A percentile compares a stretch with the other conserved stretches of the same genome.
Evolutionary conservation across 2,329 filamentous ascomycete species (phyloP).

Genomic region (Lecanosticta acicola): DNA sequence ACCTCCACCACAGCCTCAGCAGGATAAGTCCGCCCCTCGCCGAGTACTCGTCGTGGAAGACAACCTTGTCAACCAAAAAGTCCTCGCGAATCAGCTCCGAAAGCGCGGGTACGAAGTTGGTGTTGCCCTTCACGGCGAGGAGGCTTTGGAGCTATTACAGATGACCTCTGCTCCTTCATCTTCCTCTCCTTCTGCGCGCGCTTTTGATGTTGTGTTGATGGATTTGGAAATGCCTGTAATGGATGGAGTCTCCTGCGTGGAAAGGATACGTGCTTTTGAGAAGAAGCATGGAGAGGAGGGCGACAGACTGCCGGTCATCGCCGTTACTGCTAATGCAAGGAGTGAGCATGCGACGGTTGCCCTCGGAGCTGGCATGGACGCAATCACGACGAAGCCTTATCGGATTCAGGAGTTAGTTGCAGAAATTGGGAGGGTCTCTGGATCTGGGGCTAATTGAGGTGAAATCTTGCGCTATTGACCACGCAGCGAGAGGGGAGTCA

Average conservation of each 20-base stretch:
- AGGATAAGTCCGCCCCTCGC: background rate
- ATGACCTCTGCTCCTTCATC: conserved; percentile 6
- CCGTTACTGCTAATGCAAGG: conserved; percentile 30
- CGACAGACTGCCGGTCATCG: conserved; percentile 24
- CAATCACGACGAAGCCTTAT: conserved; percentile 21
- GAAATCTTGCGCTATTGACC: too few relatives aligned
- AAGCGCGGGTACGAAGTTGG: conserved; percentile 22
- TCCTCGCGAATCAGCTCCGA: conserved; percentile 24
- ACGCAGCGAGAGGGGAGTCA: too few relatives aligned
- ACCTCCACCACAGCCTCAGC: background rate
- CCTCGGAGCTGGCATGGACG: conserved; percentile 25
- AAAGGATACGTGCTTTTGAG: conserved; percentile 25
- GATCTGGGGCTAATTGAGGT: background rate
- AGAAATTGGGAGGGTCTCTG: conserved; percentile 14
- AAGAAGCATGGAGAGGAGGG: conserved; percentile 6
- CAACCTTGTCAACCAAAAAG: conserved; percentile 29
- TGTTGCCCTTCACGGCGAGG: conserved; percentile 24
- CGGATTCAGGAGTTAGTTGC: conserved; percentile 19
- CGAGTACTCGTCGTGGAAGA: conserved; percentile 24
- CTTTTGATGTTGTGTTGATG: conserved; percentile 26
- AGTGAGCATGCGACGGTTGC: conserved; percentile 24
- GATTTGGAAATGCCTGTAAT: conserved; percentile 33
- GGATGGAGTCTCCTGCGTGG: conserved; percentile 25
- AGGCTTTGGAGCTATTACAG: conserved; percentile 23
- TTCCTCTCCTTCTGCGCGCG: background rate